Evolutionary conservation across 345 rosid species (phyloP), one percentile per base, ranked within the genome.

Genomic region (Populus davidiana): DNA sequence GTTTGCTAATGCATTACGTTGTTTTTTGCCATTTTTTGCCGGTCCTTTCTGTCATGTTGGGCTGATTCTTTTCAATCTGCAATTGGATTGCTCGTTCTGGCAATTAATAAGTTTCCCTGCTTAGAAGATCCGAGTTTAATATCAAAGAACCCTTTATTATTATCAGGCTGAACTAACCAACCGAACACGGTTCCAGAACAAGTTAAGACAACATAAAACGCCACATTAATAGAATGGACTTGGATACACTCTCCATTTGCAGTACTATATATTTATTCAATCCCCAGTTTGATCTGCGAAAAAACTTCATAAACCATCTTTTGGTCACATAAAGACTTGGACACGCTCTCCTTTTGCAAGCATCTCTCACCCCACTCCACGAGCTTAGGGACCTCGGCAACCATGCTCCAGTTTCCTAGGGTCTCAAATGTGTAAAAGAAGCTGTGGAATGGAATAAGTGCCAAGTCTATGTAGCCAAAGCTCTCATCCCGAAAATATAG

Each of bases 341-440:
- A 67, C 1, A 79, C 77, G 4, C 49, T 67, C 39, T 67, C 63
- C 35, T 73, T 73, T 9, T 59, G 47, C 81, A 79, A 54, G 69
- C 81, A 79, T 35, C 73, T 79, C 29, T 69, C n/a, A 17, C 50
- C 68, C 77, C 81, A 79, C 16, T 14, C 77, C 61, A 73, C n/a
- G 0, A 79, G 25, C 65, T 68, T 73, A 20, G 81, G 77, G 72
- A 77, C 73, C 61, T 79, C 54, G 33, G 50, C 67, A 11, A 1
- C 54, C 36, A 73, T 73, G 36, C 74, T 43, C 6, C 43, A 59
- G 2, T 68, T 67, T 1, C 77, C 81, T 1, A 67, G 13, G 3
- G 1, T 61, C 66, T 79, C 81, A 29, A 50, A 73, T 11, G 77
- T 6, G 35, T 79, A 61, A 41, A 79, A 73, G 12, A 43, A 27